A percentile compares a stretch with the other conserved stretches of the same genome.
Conservation (phyloP, 805 yeast genomes). For the Huiozyma naganishii region DNA sequence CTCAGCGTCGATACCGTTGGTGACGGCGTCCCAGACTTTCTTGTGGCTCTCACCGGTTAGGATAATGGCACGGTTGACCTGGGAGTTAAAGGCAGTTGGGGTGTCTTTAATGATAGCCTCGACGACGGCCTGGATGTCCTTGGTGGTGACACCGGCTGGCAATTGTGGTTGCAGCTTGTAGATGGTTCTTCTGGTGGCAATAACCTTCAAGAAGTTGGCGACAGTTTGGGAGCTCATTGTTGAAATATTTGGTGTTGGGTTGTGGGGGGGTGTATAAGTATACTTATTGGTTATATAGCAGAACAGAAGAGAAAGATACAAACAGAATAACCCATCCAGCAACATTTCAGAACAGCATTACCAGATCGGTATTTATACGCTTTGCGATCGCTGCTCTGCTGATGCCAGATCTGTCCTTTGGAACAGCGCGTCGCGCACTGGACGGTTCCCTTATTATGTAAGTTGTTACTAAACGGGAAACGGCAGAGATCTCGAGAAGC, state of each 20-base stretch:
- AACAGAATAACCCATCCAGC: neutral
- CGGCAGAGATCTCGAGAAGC: no score
- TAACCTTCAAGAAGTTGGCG: constrained; percentile 22
- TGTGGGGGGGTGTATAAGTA: neutral
- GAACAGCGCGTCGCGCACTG: no score
- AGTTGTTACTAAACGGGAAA: no score
- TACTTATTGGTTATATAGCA: neutral
- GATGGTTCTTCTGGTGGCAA: constrained; percentile 37
- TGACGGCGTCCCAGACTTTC: constrained; percentile 35
- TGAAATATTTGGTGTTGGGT: neutral
- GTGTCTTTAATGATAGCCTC: constrained; percentile 36
- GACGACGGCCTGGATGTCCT: constrained; percentile 33
- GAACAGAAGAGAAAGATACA: neutral
- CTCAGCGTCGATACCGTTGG: constrained; percentile 29
- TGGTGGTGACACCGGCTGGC: constrained; percentile 32
- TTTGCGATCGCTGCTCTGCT: no score
- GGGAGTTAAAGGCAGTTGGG: constrained; percentile 46
- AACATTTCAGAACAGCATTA: no score
- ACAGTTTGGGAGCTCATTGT: constrained; percentile 7
- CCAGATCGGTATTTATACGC: no score
- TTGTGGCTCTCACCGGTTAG: constrained; percentile 37
- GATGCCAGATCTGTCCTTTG: no score
- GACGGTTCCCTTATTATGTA: no score
- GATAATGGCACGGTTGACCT: constrained; percentile 38
- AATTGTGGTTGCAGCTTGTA: constrained; percentile 36